Evolutionary conservation across 176 grass and related monocot genomes (phyloP).

Genomic region (Musa itinerans): DNA sequence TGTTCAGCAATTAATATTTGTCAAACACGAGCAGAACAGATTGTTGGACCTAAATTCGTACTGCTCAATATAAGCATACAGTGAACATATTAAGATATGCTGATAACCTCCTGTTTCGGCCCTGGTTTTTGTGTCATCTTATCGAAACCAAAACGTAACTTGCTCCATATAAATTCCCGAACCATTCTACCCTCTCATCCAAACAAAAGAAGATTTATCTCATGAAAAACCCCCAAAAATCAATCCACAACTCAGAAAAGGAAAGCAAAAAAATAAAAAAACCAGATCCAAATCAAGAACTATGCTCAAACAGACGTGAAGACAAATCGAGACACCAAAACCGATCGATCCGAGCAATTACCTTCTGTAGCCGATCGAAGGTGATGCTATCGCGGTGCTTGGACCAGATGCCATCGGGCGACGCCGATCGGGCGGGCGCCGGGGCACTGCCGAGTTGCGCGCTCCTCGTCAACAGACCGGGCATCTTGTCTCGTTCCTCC

Average conservation of each 20-base stretch:
- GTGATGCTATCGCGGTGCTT: conserved; percentile 78
- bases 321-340: conserved; percentile 5
- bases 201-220: too few species aligned
- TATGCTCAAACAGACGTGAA: conserved; percentile 1
- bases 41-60: not conserved
- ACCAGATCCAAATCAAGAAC: conserved; percentile 4
- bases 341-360: conserved; percentile 20
- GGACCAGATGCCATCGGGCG: conserved; percentile 69
- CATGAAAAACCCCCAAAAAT: not conserved
- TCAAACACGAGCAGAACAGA: not conserved
- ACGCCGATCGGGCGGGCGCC: conserved; percentile 5
- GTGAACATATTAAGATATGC: not conserved
- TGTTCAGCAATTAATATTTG: not conserved
- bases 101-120: not conserved
- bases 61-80: not conserved
- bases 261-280: conserved; percentile 7
- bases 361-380: conserved; percentile 94
- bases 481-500: conserved; percentile 10
- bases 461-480: conserved; percentile 5
- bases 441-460: conserved; percentile 3
- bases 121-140: not conserved
- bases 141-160: not conserved
- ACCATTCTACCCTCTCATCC: too few species aligned
- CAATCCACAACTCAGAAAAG: not conserved
- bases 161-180: too few species aligned